Percentiles rank a stretch among this genome's conserved stretches.
These are phyloP conservation scores for Physcomitrium patens DNA, from an alignment of 225 moss, liverwort and hornwort species.

Conservation along the genomic window DNA sequence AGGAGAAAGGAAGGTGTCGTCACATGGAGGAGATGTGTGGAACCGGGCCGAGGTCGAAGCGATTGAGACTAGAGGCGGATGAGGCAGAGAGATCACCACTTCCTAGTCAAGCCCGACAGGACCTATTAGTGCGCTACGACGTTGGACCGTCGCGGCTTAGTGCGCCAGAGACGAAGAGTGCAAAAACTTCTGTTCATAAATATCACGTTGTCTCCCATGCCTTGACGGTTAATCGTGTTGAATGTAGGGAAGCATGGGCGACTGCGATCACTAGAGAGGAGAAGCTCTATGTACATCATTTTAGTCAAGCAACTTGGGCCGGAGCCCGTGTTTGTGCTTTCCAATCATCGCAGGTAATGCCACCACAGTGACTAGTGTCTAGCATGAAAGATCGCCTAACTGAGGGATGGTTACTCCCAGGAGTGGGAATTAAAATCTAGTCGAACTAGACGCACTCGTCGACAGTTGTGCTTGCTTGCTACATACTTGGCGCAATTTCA, in stretches of 20 bases:
- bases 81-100: slow-evolving; percentile 42
- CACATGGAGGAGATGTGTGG: slow-evolving; percentile 31
- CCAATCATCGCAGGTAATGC: slow-evolving; percentile 51
- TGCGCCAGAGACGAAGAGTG: slow-evolving; percentile 13
- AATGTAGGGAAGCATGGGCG: slow-evolving; percentile 48
- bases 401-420: too few relatives aligned
- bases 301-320: slow-evolving; percentile 57
- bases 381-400: neutral
- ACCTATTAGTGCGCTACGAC: slow-evolving; percentile 40
- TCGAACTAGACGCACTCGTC: neutral
- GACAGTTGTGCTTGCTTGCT: neutral
- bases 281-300: slow-evolving; percentile 55
- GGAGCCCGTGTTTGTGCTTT: slow-evolving; percentile 53
- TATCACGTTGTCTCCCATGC: slow-evolving; percentile 54
- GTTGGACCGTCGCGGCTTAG: slow-evolving; percentile 34
- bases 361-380: slow-evolving; percentile 1
- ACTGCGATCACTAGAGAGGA: slow-evolving; percentile 29
- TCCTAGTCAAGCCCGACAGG: slow-evolving; percentile 38
- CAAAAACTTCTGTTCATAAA: slow-evolving; percentile 21
- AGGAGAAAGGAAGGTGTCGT: neutral
- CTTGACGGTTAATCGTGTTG: slow-evolving; percentile 46
- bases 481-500: neutral
- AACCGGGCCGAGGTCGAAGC: slow-evolving; percentile 41
- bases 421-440: neutral
- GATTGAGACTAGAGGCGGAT: slow-evolving; percentile 41